Percentiles rank a stretch among this genome's conserved stretches.
Evolutionary conservation across 352 stramenopile genomes (phyloP).

Genomic region (Achlya hypogyna): DNA sequence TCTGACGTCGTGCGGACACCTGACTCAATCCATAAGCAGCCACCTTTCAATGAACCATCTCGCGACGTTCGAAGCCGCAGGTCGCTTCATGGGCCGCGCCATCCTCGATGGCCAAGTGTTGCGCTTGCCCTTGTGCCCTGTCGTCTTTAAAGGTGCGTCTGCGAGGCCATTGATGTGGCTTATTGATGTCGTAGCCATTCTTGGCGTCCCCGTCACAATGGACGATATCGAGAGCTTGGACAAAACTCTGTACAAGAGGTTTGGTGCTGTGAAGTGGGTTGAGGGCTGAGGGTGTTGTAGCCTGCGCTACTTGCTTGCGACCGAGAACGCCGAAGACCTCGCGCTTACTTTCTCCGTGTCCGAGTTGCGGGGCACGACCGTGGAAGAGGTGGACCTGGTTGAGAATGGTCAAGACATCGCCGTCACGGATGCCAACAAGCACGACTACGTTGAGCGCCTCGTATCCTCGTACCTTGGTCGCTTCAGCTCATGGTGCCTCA

Average conservation of each 20-base stretch:
- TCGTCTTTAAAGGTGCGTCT: constrained; percentile 54
- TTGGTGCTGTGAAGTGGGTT: constrained; percentile 48
- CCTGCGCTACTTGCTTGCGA: constrained; percentile 60
- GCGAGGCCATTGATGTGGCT: not conserved
- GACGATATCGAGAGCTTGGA: constrained; percentile 76
- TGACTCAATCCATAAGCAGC: not conserved
- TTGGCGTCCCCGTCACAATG: constrained; percentile 73
- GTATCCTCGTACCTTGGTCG: not conserved
- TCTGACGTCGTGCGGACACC: not conserved
- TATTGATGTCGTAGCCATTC: constrained; percentile 80
- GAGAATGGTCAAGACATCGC: constrained; percentile 39
- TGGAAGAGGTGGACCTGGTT: constrained; percentile 57
- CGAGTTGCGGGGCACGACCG: constrained; percentile 47
- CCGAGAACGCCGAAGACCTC: constrained; percentile 54
- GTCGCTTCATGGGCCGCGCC: constrained; percentile 51
- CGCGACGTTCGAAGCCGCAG: constrained; percentile 65
- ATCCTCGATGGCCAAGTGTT: constrained; percentile 75
- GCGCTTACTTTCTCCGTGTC: constrained; percentile 68
- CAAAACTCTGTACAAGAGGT: constrained; percentile 60
- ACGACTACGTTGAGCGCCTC: constrained; percentile 80
- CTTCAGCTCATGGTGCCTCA: constrained; percentile 50
- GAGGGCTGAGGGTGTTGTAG: constrained; percentile 18
- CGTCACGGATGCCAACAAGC: constrained; percentile 94
- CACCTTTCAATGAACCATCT: constrained; percentile 39
- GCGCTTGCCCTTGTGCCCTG: constrained; percentile 54